Percentiles rank a stretch among this genome's conserved stretches.
phyloP scores from a whole-genome alignment of 148 eudicot species.

The Cornus suecica region DNA sequence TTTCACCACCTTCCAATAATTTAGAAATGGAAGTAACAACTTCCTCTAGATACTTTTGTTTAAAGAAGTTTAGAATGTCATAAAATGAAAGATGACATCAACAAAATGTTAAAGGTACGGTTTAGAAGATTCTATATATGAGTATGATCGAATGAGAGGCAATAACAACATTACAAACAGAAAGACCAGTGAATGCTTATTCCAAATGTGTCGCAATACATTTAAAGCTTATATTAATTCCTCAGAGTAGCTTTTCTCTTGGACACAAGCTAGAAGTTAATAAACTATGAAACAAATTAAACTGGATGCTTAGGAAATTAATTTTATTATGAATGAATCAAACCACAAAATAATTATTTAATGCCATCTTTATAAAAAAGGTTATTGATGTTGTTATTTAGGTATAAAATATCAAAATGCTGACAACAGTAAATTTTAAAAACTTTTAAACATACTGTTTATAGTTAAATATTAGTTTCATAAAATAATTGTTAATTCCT shows the following conservation, averaged over 20 bases:
- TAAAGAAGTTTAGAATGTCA: no score
- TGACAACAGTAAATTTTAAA: no score
- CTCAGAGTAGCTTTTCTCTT: neutral
- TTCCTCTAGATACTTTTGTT: no score
- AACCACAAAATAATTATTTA: neutral
- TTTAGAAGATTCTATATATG: neutral
- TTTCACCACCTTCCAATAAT: no score
- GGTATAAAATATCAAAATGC: neutral
- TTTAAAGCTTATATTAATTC: neutral
- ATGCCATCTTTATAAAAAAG: neutral
- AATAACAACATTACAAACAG: neutral
- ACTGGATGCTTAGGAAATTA: neutral
- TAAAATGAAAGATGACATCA: neutral
- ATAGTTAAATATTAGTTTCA: no score
- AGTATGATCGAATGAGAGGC: neutral
- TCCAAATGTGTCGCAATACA: neutral
- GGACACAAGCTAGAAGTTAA: neutral
- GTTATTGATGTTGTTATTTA: neutral
- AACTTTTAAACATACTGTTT: neutral
- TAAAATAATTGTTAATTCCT: neutral
- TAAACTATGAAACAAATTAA: neutral
- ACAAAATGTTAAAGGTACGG: neutral
- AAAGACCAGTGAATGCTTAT: neutral
- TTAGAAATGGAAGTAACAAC: no score
- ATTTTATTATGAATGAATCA: neutral